Evolutionary conservation across 1,284 basidiomycete species (phyloP), one percentile per base, ranked within the genome.

Genomic region (Rhodotorula mucilaginosa): DNA sequence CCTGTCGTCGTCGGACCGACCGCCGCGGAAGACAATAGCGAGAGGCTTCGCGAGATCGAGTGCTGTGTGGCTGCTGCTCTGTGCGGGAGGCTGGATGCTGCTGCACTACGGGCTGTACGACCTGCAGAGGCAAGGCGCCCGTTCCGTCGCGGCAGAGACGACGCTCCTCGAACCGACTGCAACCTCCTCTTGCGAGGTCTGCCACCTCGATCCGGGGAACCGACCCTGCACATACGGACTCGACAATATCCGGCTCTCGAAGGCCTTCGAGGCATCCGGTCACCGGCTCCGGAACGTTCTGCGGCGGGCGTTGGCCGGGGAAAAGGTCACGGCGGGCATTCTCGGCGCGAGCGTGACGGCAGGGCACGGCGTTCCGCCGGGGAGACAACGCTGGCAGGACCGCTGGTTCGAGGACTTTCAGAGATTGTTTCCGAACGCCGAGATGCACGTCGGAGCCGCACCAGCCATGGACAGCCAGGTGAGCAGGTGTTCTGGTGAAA

Each of bases 261-360:
- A 74, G 23, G 60, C 61, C 21, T 77, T 72, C 60, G 74, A 75
- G 48, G 77, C 76, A 19, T 71, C 68, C 21, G 77, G 76, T 5
- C 57, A 63, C 18, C 51, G 77, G n/a, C 58, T 78, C 0, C 56
- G 75, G 15, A 67, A 59, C n/a, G 57, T 75, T 21, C 34, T 78
- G 13, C 66, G 64, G 57, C 74, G 72, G 60, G 76, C 73, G 16
- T n/a, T 72, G 52, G 34, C 65, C 26, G 77, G 77, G 0, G 72
- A 77, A 51, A 31, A 54, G 23, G 49, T 78, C 34, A 62, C 56
- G 57, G 72, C 76, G 13, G 73, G 70, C 2, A 61, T 74, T 15
- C 49, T 78, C 15, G 77, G 76, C 3, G 76, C 76, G 15, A 74
- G 71, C 21, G 76, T 76, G 5, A 76, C 76, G 49, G 44, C 49